Evolutionary conservation across 2,329 filamentous ascomycete species (phyloP), one percentile per base, ranked within the genome.

Genomic region (Zasmidium angulare): DNA sequence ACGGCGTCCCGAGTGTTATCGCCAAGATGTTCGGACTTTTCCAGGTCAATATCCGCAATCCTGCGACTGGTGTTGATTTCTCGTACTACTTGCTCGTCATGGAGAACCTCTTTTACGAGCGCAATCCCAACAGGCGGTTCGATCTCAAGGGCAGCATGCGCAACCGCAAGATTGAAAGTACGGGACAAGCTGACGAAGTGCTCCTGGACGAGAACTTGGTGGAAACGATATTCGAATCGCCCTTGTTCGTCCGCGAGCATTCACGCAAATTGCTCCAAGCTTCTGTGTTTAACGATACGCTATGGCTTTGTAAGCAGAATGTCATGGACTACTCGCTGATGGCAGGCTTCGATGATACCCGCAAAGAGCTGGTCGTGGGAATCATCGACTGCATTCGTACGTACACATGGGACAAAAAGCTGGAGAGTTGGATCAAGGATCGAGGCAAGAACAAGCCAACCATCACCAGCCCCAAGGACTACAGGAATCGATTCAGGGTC

Each of bases 401-500:
- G 0, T 99, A 98, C 73, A 99, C 95, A 0, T 99, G 95, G 92
- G 95, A 99, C 79, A 99, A 99, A 82, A 97, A 97, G 74, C 84
- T 99, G n/a, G 95, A 99, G 78, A 95, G 89, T 56, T 99, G 95
- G 95, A 97, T 99, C 83, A 99, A 99, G 76, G 93, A 98, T 72
- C 89, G 93, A 43, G 95, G 96, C 69, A 88, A 88, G 75, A 88
- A 88, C 68, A 85, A 91, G 62, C 96, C 96, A 9, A 99, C 95
- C 0, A 95, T 99, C 53, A 99, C 95, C 11, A 96, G 90, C 75
- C 96, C 95, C 1, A 96, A 95, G 77, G 95, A 99, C 77, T 99
- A 99, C 75, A 96, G 97, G 76, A 93, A 90, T 67, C 87, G 95
- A 4, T 99, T 99, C 79, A 81, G 95, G 65, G 93, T 97, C 77